Percentiles rank a stretch among this genome's conserved stretches.
Conservation (phyloP, 495 filamentous ascomycete genomes). For the Trichoderma virens region DNA sequence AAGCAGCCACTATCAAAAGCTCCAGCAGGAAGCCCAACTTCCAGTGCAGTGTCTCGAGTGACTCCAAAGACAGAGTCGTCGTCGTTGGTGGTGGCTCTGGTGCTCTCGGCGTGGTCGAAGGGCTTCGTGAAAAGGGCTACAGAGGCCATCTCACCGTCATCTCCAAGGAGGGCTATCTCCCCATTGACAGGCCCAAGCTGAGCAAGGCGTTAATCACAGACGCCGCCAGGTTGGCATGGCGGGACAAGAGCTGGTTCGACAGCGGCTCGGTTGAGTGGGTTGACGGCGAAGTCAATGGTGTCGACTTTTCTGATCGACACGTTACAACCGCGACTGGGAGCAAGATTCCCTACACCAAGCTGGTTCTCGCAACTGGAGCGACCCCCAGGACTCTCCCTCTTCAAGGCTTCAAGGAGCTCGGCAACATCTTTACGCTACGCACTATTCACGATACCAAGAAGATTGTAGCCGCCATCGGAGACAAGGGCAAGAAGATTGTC, state of each 20-base stretch:
- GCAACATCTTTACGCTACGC: constrained; percentile 79
- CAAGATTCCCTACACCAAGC: constrained; percentile 70
- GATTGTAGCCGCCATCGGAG: constrained; percentile 71
- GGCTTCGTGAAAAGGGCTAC: constrained; percentile 73
- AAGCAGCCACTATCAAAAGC: constrained; percentile 70
- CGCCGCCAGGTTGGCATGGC: constrained; percentile 63
- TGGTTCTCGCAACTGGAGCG: constrained; percentile 84
- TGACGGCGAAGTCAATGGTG: constrained; percentile 60
- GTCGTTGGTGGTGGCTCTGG: constrained; percentile 88
- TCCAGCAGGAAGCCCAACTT: constrained; percentile 63
- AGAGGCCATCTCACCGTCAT: constrained; percentile 75
- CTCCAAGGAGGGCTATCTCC: constrained; percentile 71
- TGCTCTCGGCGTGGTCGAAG: constrained; percentile 69
- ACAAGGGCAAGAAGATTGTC: constrained; percentile 84
- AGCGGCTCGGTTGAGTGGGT: constrained; percentile 64
- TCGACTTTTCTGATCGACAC: constrained; percentile 68
- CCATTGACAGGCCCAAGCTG: constrained; percentile 91
- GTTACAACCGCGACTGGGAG: constrained; percentile 66
- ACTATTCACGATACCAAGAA: constrained; percentile 62
- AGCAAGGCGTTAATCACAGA: constrained; percentile 93
- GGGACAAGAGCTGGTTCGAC: constrained; percentile 69
- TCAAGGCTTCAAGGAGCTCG: constrained; percentile 75
- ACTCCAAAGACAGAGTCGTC: constrained; percentile 59
- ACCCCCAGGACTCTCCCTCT: constrained; percentile 70
- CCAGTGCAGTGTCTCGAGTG: constrained; percentile 49